A percentile compares a stretch with the other conserved stretches of the same genome.
Conservation (phyloP, 768 basidiomycete species). For the Pleurotus pulmonarius region DNA sequence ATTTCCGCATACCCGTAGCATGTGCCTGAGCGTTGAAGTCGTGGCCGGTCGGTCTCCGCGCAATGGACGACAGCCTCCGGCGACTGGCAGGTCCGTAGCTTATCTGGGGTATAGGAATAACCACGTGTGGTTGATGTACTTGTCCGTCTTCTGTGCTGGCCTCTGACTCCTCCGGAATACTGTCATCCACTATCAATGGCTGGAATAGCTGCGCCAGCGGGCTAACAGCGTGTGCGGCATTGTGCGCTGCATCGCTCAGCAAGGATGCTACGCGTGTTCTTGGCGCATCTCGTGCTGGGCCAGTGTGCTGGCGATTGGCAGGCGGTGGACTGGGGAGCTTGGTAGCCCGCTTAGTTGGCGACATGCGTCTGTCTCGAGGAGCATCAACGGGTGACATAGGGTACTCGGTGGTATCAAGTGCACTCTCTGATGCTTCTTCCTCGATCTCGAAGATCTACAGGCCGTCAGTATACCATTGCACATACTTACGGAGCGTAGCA, state of each 20-base stretch:
- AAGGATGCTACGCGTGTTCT: constrained; percentile 43
- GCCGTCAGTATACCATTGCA: background rate
- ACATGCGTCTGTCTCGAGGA: constrained; percentile 23
- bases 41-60: constrained; percentile 6
- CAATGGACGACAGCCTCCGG: constrained; percentile 34
- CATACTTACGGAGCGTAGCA: background rate
- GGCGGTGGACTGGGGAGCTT: background rate
- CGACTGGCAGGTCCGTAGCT: constrained; percentile 44
- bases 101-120: constrained; percentile 20
- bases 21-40: constrained; percentile 9
- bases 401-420: constrained; percentile 46
- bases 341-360: constrained; percentile 16
- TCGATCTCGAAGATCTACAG: constrained; percentile 75
- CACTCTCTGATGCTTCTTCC: constrained; percentile 58
- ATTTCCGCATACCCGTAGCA: constrained; percentile 17
- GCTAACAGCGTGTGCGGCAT: constrained; percentile 41
- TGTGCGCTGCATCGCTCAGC: constrained; percentile 33
- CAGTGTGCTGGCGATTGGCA: constrained; percentile 6
- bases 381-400: constrained; percentile 17
- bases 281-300: constrained; percentile 14
- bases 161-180: constrained; percentile 26
- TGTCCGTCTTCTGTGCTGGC: constrained; percentile 8
- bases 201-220: constrained; percentile 77
- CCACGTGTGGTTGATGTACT: background rate
- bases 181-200: constrained; percentile 56